These are phyloP conservation scores for Celoporthe dispersa DNA, from an alignment of 2,329 filamentous ascomycete species.

Conservation along the genomic window DNA sequence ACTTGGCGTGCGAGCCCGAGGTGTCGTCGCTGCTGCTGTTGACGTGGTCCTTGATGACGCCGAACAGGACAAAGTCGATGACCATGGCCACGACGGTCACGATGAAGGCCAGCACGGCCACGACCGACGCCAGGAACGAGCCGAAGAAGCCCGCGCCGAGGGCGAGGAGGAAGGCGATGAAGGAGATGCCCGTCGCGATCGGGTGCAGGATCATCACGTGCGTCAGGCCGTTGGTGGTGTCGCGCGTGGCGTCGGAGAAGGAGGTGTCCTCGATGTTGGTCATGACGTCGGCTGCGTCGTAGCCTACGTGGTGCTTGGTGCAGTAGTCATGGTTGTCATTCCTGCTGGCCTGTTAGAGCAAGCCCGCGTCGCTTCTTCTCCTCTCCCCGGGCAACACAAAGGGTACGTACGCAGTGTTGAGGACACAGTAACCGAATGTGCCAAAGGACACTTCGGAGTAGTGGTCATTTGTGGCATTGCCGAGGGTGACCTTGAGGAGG, in stretches of 20 bases:
- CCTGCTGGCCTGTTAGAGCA: slow-evolving; percentile 8
- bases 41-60: slow-evolving; percentile 56
- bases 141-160: slow-evolving; percentile 56
- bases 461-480: slow-evolving; percentile 40
- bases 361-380: no score
- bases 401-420: slow-evolving; percentile 32
- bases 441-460: slow-evolving; percentile 54
- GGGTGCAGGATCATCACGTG: slow-evolving; percentile 67
- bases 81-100: slow-evolving; percentile 53
- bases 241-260: slow-evolving; percentile 48
- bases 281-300: slow-evolving; percentile 56
- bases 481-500: slow-evolving; percentile 57
- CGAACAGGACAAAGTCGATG: slow-evolving; percentile 63
- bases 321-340: slow-evolving; percentile 50
- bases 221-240: slow-evolving; percentile 55
- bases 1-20: slow-evolving; percentile 50
- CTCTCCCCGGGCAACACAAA: no score
- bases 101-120: slow-evolving; percentile 55
- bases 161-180: slow-evolving; percentile 62
- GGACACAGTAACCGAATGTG: slow-evolving; percentile 62
- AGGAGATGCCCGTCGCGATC: slow-evolving; percentile 59
- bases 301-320: slow-evolving; percentile 55
- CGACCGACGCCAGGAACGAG: slow-evolving; percentile 54
- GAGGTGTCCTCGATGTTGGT: slow-evolving; percentile 40
- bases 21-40: slow-evolving; percentile 56